Percentiles rank a stretch among this genome's conserved stretches.
These are phyloP conservation scores for Pinus tabuliformis DNA, from an alignment of 75 land plant species.

Conservation along the genomic window DNA sequence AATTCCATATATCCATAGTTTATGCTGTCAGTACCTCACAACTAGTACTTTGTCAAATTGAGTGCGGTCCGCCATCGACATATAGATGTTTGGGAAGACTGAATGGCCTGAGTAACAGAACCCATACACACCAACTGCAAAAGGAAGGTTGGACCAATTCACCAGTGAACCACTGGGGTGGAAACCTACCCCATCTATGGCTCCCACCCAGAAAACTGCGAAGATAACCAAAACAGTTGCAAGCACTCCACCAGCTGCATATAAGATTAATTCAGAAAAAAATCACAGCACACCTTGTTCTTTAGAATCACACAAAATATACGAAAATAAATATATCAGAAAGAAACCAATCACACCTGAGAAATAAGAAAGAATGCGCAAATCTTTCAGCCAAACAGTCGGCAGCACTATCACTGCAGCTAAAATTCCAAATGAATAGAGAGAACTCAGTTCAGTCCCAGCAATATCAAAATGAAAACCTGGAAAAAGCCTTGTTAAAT, in stretches of 20 bases:
- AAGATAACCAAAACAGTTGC: slow-evolving; percentile 67
- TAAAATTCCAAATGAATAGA: slow-evolving; percentile 59
- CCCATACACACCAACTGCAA: slow-evolving; percentile 86
- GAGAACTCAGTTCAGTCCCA: slow-evolving; percentile 56
- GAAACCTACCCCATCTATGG: slow-evolving; percentile 65
- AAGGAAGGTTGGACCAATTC: slow-evolving; percentile 66
- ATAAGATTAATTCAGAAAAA: neutral
- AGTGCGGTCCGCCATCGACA: slow-evolving; percentile 70
- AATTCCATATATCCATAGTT: neutral
- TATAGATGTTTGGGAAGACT: slow-evolving; percentile 90
- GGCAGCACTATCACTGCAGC: slow-evolving; percentile 75
- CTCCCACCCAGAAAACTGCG: slow-evolving; percentile 64
- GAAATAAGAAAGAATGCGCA: slow-evolving; percentile 75
- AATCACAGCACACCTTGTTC: neutral
- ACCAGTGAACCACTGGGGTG: slow-evolving; percentile 46
- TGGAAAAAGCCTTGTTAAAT: slow-evolving; percentile 82
- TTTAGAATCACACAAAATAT: neutral
- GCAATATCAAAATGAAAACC: slow-evolving; percentile 33
- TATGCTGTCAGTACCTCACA: slow-evolving; percentile 44
- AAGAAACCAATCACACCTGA: slow-evolving; percentile 53
- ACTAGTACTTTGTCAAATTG: slow-evolving; percentile 67
- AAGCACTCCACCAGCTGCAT: slow-evolving; percentile 89
- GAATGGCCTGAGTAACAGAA: slow-evolving; percentile 94
- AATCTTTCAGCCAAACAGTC: slow-evolving; percentile 83
- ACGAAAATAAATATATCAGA: neutral